phyloP scores from a whole-genome alignment of 139 green algal genomes.

The Micromonas pusilla region DNA sequence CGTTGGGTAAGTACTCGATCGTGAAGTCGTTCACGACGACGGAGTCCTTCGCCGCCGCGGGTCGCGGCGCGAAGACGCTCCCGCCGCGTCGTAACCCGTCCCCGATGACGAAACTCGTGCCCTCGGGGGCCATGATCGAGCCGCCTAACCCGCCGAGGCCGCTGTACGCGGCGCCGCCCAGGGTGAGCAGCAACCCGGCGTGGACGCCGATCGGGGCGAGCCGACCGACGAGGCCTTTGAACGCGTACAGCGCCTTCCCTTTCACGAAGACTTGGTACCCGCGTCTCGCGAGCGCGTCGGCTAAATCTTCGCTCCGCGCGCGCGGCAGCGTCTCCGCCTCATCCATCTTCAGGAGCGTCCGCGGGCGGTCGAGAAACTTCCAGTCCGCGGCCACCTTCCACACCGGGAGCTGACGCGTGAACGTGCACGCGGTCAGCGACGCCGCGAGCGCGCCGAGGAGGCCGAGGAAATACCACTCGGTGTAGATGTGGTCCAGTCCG shows the following conservation, averaged over 20 bases:
- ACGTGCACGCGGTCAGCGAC: conserved; percentile 85
- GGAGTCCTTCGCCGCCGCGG: conserved; percentile 20
- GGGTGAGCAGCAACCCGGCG: conserved; percentile 73
- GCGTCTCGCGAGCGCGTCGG: conserved; percentile 41
- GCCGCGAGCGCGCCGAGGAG: conserved; percentile 71
- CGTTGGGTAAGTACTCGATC: conserved; percentile 85
- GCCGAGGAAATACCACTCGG: conserved; percentile 74
- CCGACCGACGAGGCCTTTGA: conserved; percentile 88
- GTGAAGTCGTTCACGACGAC: conserved; percentile 83
- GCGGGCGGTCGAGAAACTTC: conserved; percentile 14
- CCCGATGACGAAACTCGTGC: conserved; percentile 11
- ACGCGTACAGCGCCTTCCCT: conserved; percentile 78
- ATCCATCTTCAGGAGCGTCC: conserved; percentile 28
- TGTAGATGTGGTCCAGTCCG: conserved; percentile 49
- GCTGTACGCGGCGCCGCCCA: conserved; percentile 65
- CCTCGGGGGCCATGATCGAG: conserved; percentile 63
- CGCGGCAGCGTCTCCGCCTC: conserved; percentile 55
- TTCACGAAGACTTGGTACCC: conserved; percentile 88
- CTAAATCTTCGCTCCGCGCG: conserved; percentile 62
- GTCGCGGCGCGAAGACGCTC: background rate
- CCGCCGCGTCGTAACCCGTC: background rate
- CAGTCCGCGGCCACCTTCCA: conserved; percentile 53
- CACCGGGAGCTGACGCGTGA: conserved; percentile 78
- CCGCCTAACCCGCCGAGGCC: conserved; percentile 66
- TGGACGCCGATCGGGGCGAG: conserved; percentile 95